Evolutionary conservation across 495 filamentous ascomycete genomes (phyloP).

Genomic region (Talaromyces trachyspermus): DNA sequence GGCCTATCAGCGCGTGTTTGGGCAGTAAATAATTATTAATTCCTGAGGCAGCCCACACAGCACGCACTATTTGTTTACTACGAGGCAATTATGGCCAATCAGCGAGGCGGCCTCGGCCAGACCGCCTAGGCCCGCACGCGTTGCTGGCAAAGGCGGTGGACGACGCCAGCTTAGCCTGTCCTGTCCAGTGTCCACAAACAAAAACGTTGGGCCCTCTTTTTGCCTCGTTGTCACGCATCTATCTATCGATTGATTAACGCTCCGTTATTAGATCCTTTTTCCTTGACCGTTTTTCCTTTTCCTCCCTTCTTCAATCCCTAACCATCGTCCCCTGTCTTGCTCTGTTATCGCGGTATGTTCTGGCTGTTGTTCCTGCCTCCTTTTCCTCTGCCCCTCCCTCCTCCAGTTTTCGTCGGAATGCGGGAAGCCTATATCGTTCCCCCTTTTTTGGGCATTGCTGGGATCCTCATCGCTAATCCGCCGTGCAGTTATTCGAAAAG

Average conservation of each 20-base stretch:
- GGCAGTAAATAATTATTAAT: no score
- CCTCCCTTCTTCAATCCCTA: no score
- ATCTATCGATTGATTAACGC: no score
- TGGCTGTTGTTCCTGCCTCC: neutral
- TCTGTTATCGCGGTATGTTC: neutral
- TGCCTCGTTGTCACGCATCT: no score
- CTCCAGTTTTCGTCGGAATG: neutral
- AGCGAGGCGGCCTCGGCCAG: no score
- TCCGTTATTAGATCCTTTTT: no score
- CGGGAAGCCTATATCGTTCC: neutral
- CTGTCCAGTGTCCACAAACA: conserved; percentile 1
- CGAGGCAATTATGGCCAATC: no score
- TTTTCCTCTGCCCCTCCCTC: neutral
- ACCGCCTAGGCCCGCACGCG: conserved; percentile 78
- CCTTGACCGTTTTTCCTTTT: no score
- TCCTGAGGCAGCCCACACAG: no score
- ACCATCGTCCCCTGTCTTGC: neutral
- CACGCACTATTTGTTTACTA: no score
- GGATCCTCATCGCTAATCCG: neutral
- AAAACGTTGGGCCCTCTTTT: conserved; percentile 3
- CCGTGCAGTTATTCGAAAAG: neutral
- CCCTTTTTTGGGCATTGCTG: neutral
- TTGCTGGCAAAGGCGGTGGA: conserved; percentile 73
- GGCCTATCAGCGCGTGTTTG: no score
- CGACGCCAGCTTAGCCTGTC: neutral